These are phyloP conservation scores for Irpex rosettiformis DNA, from an alignment of 1,284 basidiomycete genomes.

Conservation along the genomic window DNA sequence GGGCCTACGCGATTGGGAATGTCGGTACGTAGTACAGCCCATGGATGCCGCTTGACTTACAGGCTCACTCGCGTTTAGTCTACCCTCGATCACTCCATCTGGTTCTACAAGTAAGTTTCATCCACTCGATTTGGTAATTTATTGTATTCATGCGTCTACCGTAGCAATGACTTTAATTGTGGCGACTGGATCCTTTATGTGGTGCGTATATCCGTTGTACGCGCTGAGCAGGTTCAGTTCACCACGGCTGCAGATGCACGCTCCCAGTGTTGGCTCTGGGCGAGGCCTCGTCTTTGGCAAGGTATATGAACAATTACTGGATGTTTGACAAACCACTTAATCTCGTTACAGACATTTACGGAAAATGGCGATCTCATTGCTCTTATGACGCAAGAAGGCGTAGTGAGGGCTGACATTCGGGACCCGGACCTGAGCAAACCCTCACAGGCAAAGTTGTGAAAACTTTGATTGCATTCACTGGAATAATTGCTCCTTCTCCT, in stretches of 20 bases:
- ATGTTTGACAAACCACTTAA: neutral
- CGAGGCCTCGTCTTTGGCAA: constrained; percentile 74
- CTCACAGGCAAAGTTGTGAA: constrained; percentile 38
- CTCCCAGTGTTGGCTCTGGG: constrained; percentile 66
- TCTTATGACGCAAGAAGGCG: constrained; percentile 82
- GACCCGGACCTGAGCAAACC: constrained; percentile 17
- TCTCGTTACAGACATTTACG: constrained; percentile 61
- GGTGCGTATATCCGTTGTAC: constrained; percentile 36
- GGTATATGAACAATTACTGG: constrained; percentile 36
- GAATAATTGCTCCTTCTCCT: neutral
- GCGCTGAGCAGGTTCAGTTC: neutral
- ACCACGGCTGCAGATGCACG: constrained; percentile 50
- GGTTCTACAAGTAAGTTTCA: constrained; percentile 68
- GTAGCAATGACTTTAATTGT: constrained; percentile 72
- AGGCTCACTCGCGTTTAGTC: constrained; percentile 42
- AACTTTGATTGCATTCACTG: neutral
- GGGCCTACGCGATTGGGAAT: constrained; percentile 60
- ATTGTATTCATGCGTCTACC: constrained; percentile 1
- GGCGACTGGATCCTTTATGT: constrained; percentile 81
- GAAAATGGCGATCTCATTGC: constrained; percentile 71
- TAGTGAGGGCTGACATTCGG: constrained; percentile 56
- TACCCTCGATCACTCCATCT: constrained; percentile 83
- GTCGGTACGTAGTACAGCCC: constrained; percentile 48
- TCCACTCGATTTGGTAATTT: neutral
- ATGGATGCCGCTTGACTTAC: constrained; percentile 1